Base-by-base conservation (phyloP, 2,329 filamentous ascomycete genomes). In the Aaosphaeria pasadenensis region DNA sequence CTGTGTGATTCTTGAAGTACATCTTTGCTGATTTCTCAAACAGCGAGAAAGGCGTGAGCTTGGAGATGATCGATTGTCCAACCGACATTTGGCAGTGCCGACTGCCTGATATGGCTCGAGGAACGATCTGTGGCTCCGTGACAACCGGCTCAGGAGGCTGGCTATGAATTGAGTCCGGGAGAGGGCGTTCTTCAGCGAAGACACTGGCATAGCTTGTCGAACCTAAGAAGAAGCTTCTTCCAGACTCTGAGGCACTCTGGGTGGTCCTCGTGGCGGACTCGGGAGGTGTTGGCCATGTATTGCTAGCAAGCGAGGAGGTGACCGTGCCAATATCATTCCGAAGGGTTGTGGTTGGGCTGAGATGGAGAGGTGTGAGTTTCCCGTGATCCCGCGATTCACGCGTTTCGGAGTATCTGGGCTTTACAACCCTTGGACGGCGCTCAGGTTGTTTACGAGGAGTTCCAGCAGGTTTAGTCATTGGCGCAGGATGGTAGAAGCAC, bases 171-270 rank as follows among this genome's bases (percentile, higher is more conserved):
- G 62, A 59, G 5, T 66, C 58, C 17, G 62, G 59, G 31, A 69
- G 49, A 2, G 64, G 58, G 6, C 53, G 53, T 30, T 68, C 58
- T 45, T 65, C 63, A 2, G 60, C 60, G 36, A 69, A 69, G 0
- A 69, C 63, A 35, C 60, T 60, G 5, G 66, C 65, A 54, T 69
- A 69, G 47, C 66, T 69, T 6, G 66, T 69, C 6, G 65, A 69
- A 1, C 65, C 66, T 11, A 69, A 52, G 44, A 64, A 69, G 46
- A 67, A 69, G 31, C 58, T 59, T 42, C 63, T 54, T 7, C 52
- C 41, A 7, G 64, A 52, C 39, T 66, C 59, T n/a, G 58, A 54
- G 33, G 33, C 33, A 4, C 42, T 49, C n/a, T 44, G 56, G 7
- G 55, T 53, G 30, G 58, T 50, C 42, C 56, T 59, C 9, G 56